Conservation (phyloP, 345 rosid genomes). For the Boechera stricta region DNA sequence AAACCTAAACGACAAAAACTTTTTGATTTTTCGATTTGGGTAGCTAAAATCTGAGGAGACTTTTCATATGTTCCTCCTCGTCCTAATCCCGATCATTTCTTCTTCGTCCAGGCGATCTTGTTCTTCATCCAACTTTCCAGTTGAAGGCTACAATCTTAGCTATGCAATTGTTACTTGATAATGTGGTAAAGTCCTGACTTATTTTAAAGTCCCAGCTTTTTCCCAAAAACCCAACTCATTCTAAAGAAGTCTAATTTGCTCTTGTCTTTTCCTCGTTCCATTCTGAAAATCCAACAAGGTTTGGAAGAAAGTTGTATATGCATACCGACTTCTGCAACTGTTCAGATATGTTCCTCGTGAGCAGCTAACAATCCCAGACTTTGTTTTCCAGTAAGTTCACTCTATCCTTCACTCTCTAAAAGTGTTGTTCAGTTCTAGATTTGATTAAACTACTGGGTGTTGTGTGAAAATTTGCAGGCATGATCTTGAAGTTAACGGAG, state of each 20-base stretch:
- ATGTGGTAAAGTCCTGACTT: slow-evolving; percentile 54
- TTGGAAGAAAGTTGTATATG: slow-evolving; percentile 95
- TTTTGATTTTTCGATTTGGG: no score
- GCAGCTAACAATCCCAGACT: slow-evolving; percentile 96
- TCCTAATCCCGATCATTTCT: slow-evolving; percentile 28
- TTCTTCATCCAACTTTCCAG: slow-evolving; percentile 92
- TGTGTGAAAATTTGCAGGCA: slow-evolving; percentile 59
- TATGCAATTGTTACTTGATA: slow-evolving; percentile 77
- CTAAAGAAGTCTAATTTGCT: neutral
- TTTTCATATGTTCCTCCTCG: slow-evolving; percentile 3
- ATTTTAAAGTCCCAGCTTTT: slow-evolving; percentile 15
- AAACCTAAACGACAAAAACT: no score
- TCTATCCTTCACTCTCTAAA: slow-evolving; percentile 12
- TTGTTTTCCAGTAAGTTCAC: slow-evolving; percentile 89
- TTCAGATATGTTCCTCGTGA: slow-evolving; percentile 96
- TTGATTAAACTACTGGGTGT: neutral
- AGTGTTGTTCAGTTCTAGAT: slow-evolving; percentile 9
- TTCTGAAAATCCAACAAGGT: slow-evolving; percentile 54
- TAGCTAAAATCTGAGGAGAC: no score
- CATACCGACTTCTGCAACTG: slow-evolving; percentile 80
- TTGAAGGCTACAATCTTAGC: slow-evolving; percentile 80
- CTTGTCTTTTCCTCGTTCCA: neutral
- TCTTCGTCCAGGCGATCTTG: slow-evolving; percentile 70
- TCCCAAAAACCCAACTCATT: neutral
- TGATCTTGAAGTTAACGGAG: slow-evolving; percentile 96